Percentiles rank a stretch among this genome's conserved stretches.
Conservation (phyloP, 306 rosid genomes). For the Aeschynomene evenia region DNA sequence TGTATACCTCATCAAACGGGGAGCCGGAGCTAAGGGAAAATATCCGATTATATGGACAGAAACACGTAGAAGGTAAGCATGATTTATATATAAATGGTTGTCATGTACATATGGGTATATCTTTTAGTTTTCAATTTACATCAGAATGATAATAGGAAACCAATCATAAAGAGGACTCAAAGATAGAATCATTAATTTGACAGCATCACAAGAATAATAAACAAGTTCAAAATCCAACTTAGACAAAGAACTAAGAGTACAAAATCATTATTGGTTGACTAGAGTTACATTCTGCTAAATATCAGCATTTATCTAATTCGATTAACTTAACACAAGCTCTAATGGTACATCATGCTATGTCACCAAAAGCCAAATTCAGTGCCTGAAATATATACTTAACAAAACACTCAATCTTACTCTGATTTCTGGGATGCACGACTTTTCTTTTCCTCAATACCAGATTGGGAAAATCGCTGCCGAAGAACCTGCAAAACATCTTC, state of each 20-base stretch:
- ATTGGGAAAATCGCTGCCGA: constrained; percentile 75
- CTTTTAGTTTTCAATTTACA: background rate
- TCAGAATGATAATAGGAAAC: background rate
- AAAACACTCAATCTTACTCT: constrained; percentile 23
- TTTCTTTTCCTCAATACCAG: constrained; percentile 80
- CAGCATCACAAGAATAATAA: background rate
- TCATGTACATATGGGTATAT: background rate
- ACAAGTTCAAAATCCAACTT: constrained; percentile 8
- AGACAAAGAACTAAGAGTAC: background rate
- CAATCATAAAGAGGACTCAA: background rate
- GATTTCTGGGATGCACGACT: constrained; percentile 36
- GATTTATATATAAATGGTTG: background rate
- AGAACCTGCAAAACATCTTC: constrained; percentile 82
- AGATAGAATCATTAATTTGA: constrained; percentile 2
- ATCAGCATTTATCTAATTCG: constrained; percentile 19
- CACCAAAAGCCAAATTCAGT: background rate
- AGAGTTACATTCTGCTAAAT: background rate
- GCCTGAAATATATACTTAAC: background rate
- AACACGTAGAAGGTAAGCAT: background rate
- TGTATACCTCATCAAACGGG: no score
- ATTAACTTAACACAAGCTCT: constrained; percentile 2
- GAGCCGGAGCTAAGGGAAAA: background rate
- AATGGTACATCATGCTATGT: constrained; percentile 12
- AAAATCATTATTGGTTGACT: background rate
- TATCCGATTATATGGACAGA: background rate